Evolutionary conservation across 1,284 basidiomycete genomes (phyloP), one percentile per base, ranked within the genome.

Genomic region (Pseudozyma tsukubaensis): DNA sequence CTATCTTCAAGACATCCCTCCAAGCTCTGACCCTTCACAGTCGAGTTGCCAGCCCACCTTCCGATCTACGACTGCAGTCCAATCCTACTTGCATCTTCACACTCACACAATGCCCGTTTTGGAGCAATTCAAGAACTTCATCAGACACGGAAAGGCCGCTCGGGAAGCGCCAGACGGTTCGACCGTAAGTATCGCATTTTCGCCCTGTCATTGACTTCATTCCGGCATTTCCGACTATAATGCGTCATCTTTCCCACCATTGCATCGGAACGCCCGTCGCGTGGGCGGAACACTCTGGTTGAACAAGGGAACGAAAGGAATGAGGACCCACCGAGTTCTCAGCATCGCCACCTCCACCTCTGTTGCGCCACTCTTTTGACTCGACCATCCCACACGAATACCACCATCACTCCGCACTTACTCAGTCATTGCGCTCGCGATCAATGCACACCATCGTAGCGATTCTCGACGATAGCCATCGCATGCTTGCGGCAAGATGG

Each of bases 81-180:
- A 29, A 45, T 29, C 35, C 16, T 4, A 21, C 14, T 16, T 35
- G 29, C 32, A 45, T 32, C 32, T 11, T 59, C 49, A 45, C 54
- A 50, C 29, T n/a, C n/a, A n/a, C 59, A 69, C 50, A 35, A 75
- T 75, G 72, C 68, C 72, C 39, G 72, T 80, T 44, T 57, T 79
- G 50, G 78, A 80, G 56, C 72, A 82, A 37, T 76, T 83, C 56
- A 80, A 77, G 56, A 74, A 79, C 60, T 76, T 83, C 40, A 79
- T 83, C 52, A 67, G 80, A 50, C 80, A 83, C 67, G 81, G 80
- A 51, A 82, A 82, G 64, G 73, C 77, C 34, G 42, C 61, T 71
- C 45, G 65, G 45, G 50, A 72, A 55, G 48, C 68, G 50, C 54
- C 56, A 58, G 57, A 75, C 29, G 65, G 59, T 55, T 67, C 72